Conservation (phyloP, 345 rosid genomes). For the Euphorbia peplus region DNA sequence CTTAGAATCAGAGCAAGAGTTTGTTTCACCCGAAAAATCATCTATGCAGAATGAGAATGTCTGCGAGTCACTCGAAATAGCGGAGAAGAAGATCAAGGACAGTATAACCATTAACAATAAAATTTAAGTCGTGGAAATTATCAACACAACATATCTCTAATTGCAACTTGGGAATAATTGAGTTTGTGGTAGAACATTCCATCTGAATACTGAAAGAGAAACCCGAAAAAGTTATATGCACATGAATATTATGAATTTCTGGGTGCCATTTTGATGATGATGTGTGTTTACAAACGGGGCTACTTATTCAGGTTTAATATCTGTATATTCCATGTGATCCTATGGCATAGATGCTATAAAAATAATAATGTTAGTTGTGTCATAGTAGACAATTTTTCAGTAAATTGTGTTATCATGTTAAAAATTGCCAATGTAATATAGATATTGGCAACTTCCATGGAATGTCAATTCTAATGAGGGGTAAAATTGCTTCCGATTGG, state of each 20-base stretch:
- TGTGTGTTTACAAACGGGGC: too few relatives aligned
- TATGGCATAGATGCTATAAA: too few relatives aligned
- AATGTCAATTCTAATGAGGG: too few relatives aligned
- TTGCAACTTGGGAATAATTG: neutral
- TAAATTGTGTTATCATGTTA: too few relatives aligned
- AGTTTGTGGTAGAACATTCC: neutral
- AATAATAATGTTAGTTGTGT: neutral
- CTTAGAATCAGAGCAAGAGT: neutral
- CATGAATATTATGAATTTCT: neutral
- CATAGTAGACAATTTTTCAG: too few relatives aligned
- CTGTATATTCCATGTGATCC: too few relatives aligned
- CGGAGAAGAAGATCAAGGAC: neutral
- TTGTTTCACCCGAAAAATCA: conserved; percentile 1
- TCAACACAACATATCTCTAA: neutral
- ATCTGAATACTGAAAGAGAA: too few relatives aligned
- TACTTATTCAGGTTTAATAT: too few relatives aligned
- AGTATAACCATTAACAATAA: conserved; percentile 13
- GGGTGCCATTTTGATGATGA: neutral
- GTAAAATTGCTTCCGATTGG: too few relatives aligned
- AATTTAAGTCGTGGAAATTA: conserved; percentile 33
- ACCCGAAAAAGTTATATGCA: too few relatives aligned
- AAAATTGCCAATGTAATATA: too few relatives aligned
- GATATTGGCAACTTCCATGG: too few relatives aligned
- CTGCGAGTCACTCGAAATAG: neutral
- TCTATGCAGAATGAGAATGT: neutral